A percentile compares a stretch with the other conserved stretches of the same genome.
phyloP scores from a whole-genome alignment of 164 flowering plant species.

The Aristolochia californica region DNA sequence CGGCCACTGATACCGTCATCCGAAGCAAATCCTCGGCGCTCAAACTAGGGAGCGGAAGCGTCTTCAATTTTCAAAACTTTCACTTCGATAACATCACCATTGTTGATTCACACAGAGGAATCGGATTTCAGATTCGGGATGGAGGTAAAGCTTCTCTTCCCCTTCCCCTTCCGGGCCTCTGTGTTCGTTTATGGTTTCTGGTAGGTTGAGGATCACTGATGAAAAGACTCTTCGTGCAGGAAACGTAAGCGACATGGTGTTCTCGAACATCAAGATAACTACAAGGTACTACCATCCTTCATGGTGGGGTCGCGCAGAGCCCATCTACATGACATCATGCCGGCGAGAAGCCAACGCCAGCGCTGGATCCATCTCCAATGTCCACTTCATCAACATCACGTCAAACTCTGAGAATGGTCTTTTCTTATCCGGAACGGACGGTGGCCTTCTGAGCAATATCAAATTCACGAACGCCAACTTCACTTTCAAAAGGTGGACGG shows the following conservation, averaged over 20 bases:
- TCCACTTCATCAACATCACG: slow-evolving; percentile 60
- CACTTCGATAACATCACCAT: slow-evolving; percentile 83
- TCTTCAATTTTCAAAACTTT: slow-evolving; percentile 47
- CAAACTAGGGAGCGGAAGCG: slow-evolving; percentile 92
- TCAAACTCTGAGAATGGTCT: slow-evolving; percentile 77
- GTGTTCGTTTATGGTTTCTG: neutral
- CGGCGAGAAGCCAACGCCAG: slow-evolving; percentile 42
- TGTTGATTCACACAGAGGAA: slow-evolving; percentile 83
- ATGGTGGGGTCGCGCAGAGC: slow-evolving; percentile 99
- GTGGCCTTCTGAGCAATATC: slow-evolving; percentile 46
- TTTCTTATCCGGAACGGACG: slow-evolving; percentile 65
- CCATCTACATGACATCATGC: slow-evolving; percentile 83
- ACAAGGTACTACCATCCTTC: slow-evolving; percentile 89
- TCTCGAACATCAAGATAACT: slow-evolving; percentile 82
- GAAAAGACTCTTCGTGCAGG: slow-evolving; percentile 32
- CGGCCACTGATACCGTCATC: slow-evolving; percentile 72
- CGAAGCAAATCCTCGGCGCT: slow-evolving; percentile 87
- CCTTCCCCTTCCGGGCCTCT: neutral
- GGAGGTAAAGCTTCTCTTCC: slow-evolving; percentile 51
- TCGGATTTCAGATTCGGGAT: slow-evolving; percentile 95
- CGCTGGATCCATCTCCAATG: slow-evolving; percentile 60
- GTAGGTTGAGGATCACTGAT: neutral
- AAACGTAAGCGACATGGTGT: slow-evolving; percentile 62
- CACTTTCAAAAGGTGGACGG: slow-evolving; percentile 71
- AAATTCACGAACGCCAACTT: slow-evolving; percentile 53